Conservation (phyloP, 139 green algal genomes). For the Prasinococcaceae sp. region DNA sequence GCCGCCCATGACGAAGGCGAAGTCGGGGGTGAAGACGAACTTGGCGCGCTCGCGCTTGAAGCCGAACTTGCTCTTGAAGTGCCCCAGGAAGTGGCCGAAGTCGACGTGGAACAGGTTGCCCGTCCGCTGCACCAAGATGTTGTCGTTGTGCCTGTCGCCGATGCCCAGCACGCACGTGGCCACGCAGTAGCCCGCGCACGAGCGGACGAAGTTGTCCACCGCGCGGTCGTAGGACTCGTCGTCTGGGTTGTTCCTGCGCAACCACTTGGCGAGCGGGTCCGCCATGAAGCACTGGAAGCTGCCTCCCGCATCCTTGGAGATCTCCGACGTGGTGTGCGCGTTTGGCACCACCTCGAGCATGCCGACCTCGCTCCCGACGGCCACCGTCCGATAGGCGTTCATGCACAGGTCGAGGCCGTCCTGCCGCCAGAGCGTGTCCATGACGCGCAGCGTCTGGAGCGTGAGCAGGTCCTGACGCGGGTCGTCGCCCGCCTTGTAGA, state of each 20-base stretch:
- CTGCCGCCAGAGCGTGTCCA: conserved; percentile 48
- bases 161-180: conserved; percentile 88
- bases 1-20: conserved; percentile 22
- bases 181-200: conserved; percentile 78
- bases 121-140: conserved; percentile 77
- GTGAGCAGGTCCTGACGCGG: conserved; percentile 62
- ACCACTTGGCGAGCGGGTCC: conserved; percentile 15
- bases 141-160: conserved; percentile 83
- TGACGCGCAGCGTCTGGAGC: conserved; percentile 66
- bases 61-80: conserved; percentile 26
- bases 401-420: conserved; percentile 20
- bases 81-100: conserved; percentile 20
- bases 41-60: conserved; percentile 14
- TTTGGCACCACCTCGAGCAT: conserved; percentile 78
- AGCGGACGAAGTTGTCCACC: conserved; percentile 60
- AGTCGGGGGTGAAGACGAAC: conserved; percentile 22
- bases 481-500: conserved; percentile 95
- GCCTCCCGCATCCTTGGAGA: conserved; percentile 22
- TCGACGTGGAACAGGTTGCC: conserved; percentile 68
- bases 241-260: conserved; percentile 2
- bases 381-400: conserved; percentile 35
- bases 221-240: conserved; percentile 7
- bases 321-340: conserved; percentile 5
- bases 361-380: conserved; percentile 56
- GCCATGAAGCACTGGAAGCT: conserved; percentile 9